Conservation (phyloP, 768 basidiomycete genomes). For the Macrolepiota dolichaula region DNA sequence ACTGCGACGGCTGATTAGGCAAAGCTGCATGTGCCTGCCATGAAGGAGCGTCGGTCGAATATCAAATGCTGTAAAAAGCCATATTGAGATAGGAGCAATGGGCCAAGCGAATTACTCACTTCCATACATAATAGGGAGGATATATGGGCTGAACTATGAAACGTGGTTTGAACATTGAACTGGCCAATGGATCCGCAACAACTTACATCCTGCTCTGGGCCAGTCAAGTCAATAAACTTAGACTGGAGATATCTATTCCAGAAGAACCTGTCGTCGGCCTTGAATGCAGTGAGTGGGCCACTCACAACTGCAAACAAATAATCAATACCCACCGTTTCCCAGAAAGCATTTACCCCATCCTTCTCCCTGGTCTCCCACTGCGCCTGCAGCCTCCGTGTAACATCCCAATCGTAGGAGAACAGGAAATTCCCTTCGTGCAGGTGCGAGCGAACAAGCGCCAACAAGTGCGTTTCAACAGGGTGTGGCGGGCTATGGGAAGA, state of each 20-base stretch:
- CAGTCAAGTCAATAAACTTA: constrained; percentile 53
- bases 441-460: constrained; percentile 85
- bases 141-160: constrained; percentile 76
- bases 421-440: constrained; percentile 76
- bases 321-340: constrained; percentile 68
- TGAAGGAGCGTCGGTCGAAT: constrained; percentile 73
- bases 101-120: constrained; percentile 52
- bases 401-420: constrained; percentile 88
- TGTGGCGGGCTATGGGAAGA: constrained; percentile 69
- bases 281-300: neutral
- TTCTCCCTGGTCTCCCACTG: constrained; percentile 63
- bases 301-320: neutral
- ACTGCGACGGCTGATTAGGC: constrained; percentile 89
- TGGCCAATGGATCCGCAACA: neutral
- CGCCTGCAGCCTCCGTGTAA: constrained; percentile 83
- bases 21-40: constrained; percentile 75
- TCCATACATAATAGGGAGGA: constrained; percentile 92
- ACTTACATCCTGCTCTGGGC: constrained; percentile 58
- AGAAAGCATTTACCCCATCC: constrained; percentile 56
- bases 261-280: constrained; percentile 97
- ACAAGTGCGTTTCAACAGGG: constrained; percentile 83
- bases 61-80: constrained; percentile 67
- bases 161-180: neutral
- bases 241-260: constrained; percentile 86
- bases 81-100: constrained; percentile 4